Evolutionary conservation across 2,329 filamentous ascomycete species (phyloP).

Genomic region (Ceratocystis huliohia): DNA sequence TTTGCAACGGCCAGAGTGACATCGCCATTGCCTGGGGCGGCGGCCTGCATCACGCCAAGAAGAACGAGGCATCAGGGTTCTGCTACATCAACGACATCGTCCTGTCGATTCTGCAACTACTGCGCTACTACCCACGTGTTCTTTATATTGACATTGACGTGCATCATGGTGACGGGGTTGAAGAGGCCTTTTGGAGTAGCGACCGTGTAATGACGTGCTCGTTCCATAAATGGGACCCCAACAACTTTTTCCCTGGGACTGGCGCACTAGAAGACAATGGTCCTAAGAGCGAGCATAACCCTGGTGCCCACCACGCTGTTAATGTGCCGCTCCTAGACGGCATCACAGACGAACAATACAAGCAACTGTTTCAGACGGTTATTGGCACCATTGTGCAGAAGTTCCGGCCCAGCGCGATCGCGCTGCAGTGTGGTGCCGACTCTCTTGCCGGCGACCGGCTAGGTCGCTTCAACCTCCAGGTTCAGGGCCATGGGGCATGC

Average conservation of each 20-base stretch:
- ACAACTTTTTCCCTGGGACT: slow-evolving; percentile 77
- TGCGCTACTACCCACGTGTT: slow-evolving; percentile 70
- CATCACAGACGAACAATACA: slow-evolving; percentile 83
- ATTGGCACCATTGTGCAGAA: slow-evolving; percentile 65
- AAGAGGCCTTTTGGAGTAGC: slow-evolving; percentile 81
- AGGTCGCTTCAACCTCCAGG: slow-evolving; percentile 92
- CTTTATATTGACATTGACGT: slow-evolving; percentile 93
- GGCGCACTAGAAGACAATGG: slow-evolving; percentile 79
- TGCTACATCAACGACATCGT: slow-evolving; percentile 99
- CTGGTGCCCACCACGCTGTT: slow-evolving; percentile 76
- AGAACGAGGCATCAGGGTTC: slow-evolving; percentile 84
- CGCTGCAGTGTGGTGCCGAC: slow-evolving; percentile 90
- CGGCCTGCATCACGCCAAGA: slow-evolving; percentile 91
- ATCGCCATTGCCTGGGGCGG: slow-evolving; percentile 98
- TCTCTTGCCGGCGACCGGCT: slow-evolving; percentile 85
- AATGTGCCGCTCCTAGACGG: slow-evolving; percentile 86
- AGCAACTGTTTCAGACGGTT: slow-evolving; percentile 68
- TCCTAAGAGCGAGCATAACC: slow-evolving; percentile 67
- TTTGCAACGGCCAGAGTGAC: slow-evolving; percentile 74
- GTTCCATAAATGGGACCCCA: slow-evolving; percentile 89
- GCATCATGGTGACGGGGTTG: slow-evolving; percentile 81
- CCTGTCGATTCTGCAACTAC: slow-evolving; percentile 75
- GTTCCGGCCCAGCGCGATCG: slow-evolving; percentile 83
- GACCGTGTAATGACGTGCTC: slow-evolving; percentile 86
- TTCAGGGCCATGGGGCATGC: slow-evolving; percentile 84